Evolutionary conservation across 331 rosid species (phyloP).

Genomic region (Quercus phellos): DNA sequence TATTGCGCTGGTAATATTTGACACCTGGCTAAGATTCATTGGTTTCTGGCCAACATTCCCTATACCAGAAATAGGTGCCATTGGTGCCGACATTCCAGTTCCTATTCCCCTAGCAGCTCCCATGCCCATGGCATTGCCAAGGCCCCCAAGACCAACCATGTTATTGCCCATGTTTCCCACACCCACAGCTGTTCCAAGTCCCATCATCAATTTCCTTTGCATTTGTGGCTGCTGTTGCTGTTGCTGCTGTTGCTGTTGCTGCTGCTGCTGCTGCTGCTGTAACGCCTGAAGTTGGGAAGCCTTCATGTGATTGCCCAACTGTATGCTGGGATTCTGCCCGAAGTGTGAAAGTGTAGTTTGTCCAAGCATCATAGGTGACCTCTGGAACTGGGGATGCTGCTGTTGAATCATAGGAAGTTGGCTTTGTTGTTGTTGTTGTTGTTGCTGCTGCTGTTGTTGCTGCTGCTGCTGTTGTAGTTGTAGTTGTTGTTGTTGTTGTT

Average conservation of each 20-base stretch:
- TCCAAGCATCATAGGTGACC: constrained; percentile 63
- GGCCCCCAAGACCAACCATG: constrained; percentile 72
- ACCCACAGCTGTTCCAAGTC: constrained; percentile 63
- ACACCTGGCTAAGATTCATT: constrained; percentile 52
- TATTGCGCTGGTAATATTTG: constrained; percentile 48
- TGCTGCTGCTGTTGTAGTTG: constrained; percentile 32
- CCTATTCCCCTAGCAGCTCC: constrained; percentile 79
- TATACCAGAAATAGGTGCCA: constrained; percentile 71
- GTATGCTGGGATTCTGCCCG: constrained; percentile 71
- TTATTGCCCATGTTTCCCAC: constrained; percentile 55
- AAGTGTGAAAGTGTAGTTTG: constrained; percentile 65
- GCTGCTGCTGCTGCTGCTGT: constrained; percentile 46
- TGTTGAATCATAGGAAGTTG: constrained; percentile 64
- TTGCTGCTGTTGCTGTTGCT: constrained; percentile 56
- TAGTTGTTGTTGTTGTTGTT: constrained; percentile 36
- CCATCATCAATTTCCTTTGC: constrained; percentile 88
- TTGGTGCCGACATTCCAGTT: constrained; percentile 74
- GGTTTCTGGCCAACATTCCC: constrained; percentile 74
- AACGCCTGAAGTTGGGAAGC: constrained; percentile 51
- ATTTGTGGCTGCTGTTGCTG: constrained; percentile 58
- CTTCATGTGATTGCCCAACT: constrained; percentile 65
- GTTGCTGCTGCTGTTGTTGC: constrained; percentile 2
- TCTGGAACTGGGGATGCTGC: constrained; percentile 76
- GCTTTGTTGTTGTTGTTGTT: constrained; percentile 60
- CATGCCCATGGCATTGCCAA: constrained; percentile 63